Base-by-base conservation (phyloP, 345 rosid genomes). In the Salix dunnii region DNA sequence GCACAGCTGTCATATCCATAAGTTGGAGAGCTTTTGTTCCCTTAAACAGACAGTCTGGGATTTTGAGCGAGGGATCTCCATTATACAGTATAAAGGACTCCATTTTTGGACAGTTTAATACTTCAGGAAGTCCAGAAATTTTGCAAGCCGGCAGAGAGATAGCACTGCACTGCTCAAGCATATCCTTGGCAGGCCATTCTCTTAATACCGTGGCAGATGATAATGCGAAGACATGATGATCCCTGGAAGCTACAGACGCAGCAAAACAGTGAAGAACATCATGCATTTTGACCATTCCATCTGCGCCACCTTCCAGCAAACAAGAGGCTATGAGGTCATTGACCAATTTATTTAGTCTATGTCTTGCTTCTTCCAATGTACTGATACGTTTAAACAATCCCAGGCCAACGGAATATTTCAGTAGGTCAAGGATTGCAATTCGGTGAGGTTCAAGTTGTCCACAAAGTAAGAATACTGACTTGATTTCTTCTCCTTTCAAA, bases 201-300 rank as follows among this genome's bases (percentile, higher is more conserved):
- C 65, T 17, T 30, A 75, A 7, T 14, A 4, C 62, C 1, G 79
- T 10, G 25, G 21, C 49, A n/a, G 5, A 8, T 9, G 4, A 14
- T 28, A 70, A 12, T 35, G 25, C 21, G 58, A 79, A 40, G 27
- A 68, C n/a, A 8, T 38, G 71, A 2, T 69, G 53, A 1, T 46
- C 80, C 33, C 27, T 64, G 11, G 78, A 28, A 27, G 80, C 81
- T 1, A 81, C 73, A 5, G 79, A 58, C 3, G 53, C 2, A 3
- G 86, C 84, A 7, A 70, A 70, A 13, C 48, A 28, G 46, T 9
- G 71, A 20, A 83, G 68, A 13, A 78, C 49, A 25, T 83, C 79
- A 58, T 86, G 86, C 76, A 86, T 81, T 43, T 67, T 78, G 30
- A 81, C 63, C 1, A 0, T 1, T 9, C 33, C 30, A 21, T 10